Evolutionary conservation across 768 basidiomycete species (phyloP).

Genomic region (Calocybe cyanea): DNA sequence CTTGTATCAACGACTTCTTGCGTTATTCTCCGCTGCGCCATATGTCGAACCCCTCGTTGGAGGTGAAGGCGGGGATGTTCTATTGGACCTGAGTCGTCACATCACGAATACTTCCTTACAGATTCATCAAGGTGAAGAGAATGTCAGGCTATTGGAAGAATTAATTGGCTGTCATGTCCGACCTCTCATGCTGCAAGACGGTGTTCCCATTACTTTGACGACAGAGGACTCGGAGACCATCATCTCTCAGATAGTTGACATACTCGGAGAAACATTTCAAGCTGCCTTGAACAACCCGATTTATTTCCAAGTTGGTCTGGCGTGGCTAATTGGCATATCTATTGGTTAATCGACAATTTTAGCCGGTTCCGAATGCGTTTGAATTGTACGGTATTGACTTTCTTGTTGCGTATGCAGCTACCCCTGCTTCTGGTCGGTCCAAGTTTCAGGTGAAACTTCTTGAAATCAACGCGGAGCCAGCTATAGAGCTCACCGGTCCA

Average conservation of each 20-base stretch:
- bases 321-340: not conserved
- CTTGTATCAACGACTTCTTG: constrained; percentile 78
- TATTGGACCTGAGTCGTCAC: constrained; percentile 64
- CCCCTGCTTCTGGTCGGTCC: constrained; percentile 11
- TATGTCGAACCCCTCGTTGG: constrained; percentile 46
- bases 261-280: constrained; percentile 78
- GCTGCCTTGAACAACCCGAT: constrained; percentile 80
- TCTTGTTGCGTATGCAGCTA: constrained; percentile 51
- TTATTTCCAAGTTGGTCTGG: constrained; percentile 70
- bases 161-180: constrained; percentile 63
- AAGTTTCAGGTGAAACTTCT: constrained; percentile 66
- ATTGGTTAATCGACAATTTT: constrained; percentile 2
- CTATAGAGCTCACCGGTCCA: constrained; percentile 89
- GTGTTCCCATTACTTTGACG: constrained; percentile 19
- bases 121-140: constrained; percentile 56
- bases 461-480: constrained; percentile 94
- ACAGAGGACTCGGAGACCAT: constrained; percentile 40
- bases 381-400: constrained; percentile 97
- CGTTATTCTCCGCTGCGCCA: constrained; percentile 78
- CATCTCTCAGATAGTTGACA: constrained; percentile 54
- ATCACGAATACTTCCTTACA: constrained; percentile 94
- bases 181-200: constrained; percentile 15
- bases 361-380: constrained; percentile 89
- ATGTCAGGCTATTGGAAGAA: constrained; percentile 79
- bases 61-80: constrained; percentile 19